These are phyloP conservation scores for Tilletiopsis washingtonensis DNA, from an alignment of 1,284 basidiomycete genomes.

Conservation along the genomic window DNA sequence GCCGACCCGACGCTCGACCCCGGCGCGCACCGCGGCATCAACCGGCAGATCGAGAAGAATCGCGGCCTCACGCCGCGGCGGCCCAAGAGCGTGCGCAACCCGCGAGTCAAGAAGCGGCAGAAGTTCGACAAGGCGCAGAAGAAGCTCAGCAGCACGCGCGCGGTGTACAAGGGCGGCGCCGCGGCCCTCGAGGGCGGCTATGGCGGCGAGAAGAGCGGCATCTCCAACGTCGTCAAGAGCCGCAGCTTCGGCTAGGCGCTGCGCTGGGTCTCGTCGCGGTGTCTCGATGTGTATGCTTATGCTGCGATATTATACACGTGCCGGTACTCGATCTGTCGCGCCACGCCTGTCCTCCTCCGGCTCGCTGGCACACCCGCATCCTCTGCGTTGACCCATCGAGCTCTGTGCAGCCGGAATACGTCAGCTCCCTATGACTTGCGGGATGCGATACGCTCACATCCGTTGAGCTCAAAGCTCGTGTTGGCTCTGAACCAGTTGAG, in stretches of 20 bases:
- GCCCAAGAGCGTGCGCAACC: constrained; percentile 42
- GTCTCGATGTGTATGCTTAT: too few species aligned
- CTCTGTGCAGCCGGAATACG: too few species aligned
- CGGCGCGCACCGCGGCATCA: constrained; percentile 41
- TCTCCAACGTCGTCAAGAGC: constrained; percentile 42
- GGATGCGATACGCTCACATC: too few species aligned
- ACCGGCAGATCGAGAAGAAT: constrained; percentile 45
- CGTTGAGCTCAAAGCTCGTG: too few species aligned
- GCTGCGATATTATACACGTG: too few species aligned
- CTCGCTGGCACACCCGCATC: too few species aligned
- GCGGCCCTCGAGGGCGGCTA: constrained; percentile 41
- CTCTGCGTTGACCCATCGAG: too few species aligned
- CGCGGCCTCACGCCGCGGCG: constrained; percentile 39
- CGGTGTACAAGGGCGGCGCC: constrained; percentile 47
- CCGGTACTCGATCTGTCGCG: too few species aligned
- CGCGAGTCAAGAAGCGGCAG: constrained; percentile 45
- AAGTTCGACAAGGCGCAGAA: constrained; percentile 46
- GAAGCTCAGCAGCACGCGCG: constrained; percentile 37
- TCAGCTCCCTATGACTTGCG: too few species aligned
- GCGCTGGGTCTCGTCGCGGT: too few species aligned
- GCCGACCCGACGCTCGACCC: constrained; percentile 31
- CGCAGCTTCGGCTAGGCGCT: constrained; percentile 34
- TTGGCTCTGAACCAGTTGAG: too few species aligned
- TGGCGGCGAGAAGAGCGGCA: constrained; percentile 42
- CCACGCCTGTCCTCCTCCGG: too few species aligned